Conservation (phyloP, 2,329 filamentous ascomycete genomes). For the Sphaerulina vaccinii region DNA sequence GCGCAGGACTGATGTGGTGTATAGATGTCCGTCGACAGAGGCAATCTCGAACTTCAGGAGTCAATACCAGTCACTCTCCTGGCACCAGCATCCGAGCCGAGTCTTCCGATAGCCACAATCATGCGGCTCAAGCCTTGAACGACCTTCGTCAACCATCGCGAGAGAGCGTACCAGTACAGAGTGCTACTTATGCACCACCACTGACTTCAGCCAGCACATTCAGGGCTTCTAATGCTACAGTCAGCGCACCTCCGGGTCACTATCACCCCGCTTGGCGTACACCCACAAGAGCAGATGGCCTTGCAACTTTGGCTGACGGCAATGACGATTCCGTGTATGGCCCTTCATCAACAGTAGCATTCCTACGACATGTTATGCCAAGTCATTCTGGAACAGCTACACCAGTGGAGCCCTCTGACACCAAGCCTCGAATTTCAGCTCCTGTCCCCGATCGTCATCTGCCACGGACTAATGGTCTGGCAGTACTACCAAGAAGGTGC, state of each 20-base stretch:
- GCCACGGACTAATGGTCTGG: conserved; percentile 20
- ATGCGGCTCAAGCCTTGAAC: conserved; percentile 22
- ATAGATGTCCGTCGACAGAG: conserved; percentile 23
- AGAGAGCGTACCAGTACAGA: background rate
- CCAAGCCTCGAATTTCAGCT: conserved; percentile 8
- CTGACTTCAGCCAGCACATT: background rate
- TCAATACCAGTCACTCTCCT: conserved; percentile 2
- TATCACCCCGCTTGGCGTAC: conserved; percentile 7
- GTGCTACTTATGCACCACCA: background rate
- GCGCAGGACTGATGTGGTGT: background rate
- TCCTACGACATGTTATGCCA: conserved; percentile 28
- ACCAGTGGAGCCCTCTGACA: conserved; percentile 19
- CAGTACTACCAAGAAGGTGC: conserved; percentile 25
- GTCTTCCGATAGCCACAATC: conserved; percentile 2
- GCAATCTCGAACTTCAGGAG: conserved; percentile 8
- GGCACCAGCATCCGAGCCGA: background rate
- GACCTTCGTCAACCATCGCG: conserved; percentile 15
- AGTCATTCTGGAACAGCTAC: conserved; percentile 12
- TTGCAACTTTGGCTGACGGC: conserved; percentile 25
- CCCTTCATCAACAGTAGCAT: conserved; percentile 30
- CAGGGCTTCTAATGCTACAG: conserved; percentile 1
- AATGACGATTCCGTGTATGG: conserved; percentile 26
- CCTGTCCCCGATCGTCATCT: conserved; percentile 22
- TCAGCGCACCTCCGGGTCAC: conserved; percentile 1
- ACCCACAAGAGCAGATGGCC: conserved; percentile 22